Evolutionary conservation across 768 basidiomycete species (phyloP).

Genomic region (Podaxis carcinomalis): DNA sequence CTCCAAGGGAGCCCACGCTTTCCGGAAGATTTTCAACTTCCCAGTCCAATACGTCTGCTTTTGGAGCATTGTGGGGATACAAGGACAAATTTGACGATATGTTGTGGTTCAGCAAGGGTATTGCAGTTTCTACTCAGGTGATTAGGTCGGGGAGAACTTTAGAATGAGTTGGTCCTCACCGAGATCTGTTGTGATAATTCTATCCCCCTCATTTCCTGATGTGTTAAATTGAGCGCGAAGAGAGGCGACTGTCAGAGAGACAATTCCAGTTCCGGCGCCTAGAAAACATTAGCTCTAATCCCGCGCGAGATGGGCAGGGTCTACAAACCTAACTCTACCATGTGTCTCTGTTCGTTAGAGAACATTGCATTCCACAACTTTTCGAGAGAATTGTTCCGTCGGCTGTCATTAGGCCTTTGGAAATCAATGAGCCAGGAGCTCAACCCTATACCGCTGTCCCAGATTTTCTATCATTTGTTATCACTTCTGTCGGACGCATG

Average conservation of each 20-base stretch:
- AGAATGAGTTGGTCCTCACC: constrained; percentile 36
- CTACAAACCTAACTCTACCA: constrained; percentile 67
- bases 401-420: constrained; percentile 14
- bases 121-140: constrained; percentile 45
- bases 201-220: constrained; percentile 14
- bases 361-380: constrained; percentile 35
- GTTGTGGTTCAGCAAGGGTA: constrained; percentile 74
- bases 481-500: constrained; percentile 17
- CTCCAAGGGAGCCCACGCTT: constrained; percentile 30
- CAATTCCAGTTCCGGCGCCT: constrained; percentile 88
- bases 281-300: neutral
- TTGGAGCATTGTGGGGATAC: constrained; percentile 26
- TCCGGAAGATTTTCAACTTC: constrained; percentile 54
- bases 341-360: constrained; percentile 28
- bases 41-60: constrained; percentile 66
- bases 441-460: constrained; percentile 90
- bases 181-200: constrained; percentile 59
- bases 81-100: constrained; percentile 41
- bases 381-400: constrained; percentile 6
- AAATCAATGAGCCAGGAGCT: constrained; percentile 67
- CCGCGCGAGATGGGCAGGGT: neutral
- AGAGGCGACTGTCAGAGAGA: constrained; percentile 61
- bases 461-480: constrained; percentile 73
- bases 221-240: constrained; percentile 36
- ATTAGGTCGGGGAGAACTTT: neutral